Conservation (phyloP, 306 rosid genomes). For the Ceratonia siliqua region DNA sequence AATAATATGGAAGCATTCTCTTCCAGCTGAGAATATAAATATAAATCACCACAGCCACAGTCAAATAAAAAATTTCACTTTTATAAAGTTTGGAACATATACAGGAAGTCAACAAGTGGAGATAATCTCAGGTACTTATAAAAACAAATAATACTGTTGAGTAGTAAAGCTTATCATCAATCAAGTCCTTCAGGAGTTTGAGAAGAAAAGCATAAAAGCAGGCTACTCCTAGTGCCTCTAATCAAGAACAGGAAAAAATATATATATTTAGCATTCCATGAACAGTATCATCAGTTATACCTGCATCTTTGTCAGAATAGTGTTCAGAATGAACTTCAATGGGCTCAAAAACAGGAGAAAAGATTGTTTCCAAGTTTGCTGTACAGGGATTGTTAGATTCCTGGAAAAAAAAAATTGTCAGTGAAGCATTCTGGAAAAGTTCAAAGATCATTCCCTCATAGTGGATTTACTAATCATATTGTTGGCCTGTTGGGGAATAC, state of each 20-base stretch:
- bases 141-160: background rate
- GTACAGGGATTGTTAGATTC: constrained; percentile 39
- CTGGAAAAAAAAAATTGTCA: constrained; percentile 34
- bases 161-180: background rate
- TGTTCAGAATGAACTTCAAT: constrained; percentile 39
- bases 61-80: constrained; percentile 2
- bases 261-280: background rate
- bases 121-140: background rate
- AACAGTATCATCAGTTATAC: constrained; percentile 32
- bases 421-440: background rate
- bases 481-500: no score
- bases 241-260: background rate
- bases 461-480: no score
- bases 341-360: constrained; percentile 64
- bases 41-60: background rate
- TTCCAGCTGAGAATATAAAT: background rate
- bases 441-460: background rate
- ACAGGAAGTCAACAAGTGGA: background rate
- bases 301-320: constrained; percentile 41
- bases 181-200: background rate
- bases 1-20: constrained; percentile 4
- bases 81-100: background rate
- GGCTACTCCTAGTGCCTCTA: background rate
- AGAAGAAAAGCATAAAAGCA: constrained; percentile 9
- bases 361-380: constrained; percentile 56